Evolutionary conservation across 176 grass and related monocot genomes (phyloP).

Genomic region (Tuctoria greenei): DNA sequence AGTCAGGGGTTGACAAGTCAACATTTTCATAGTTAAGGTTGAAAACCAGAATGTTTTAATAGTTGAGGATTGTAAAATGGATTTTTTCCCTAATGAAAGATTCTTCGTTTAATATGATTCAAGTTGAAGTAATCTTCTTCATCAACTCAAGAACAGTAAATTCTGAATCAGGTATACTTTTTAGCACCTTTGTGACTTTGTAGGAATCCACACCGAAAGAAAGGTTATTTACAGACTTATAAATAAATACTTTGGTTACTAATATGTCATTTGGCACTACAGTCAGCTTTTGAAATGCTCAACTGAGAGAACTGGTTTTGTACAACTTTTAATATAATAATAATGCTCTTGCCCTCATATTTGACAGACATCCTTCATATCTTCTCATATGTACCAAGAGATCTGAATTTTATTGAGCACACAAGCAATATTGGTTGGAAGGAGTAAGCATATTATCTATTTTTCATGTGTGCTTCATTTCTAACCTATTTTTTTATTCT

Average conservation of each 20-base stretch:
- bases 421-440: slow-evolving; percentile 96
- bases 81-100: neutral
- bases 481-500: slow-evolving; percentile 28
- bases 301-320: neutral
- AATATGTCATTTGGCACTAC: neutral
- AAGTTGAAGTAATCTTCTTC: neutral
- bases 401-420: slow-evolving; percentile 93
- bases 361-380: slow-evolving; percentile 93
- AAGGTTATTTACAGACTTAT: neutral
- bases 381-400: slow-evolving; percentile 87
- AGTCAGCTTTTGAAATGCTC: slow-evolving; percentile 3
- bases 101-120: neutral
- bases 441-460: slow-evolving; percentile 60
- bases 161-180: neutral
- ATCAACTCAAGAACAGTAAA: slow-evolving; percentile 2
- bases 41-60: too few relatives aligned
- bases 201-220: neutral
- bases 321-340: neutral
- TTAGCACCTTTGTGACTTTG: neutral
- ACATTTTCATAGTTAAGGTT: too few relatives aligned
- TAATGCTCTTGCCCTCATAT: slow-evolving; percentile 22
- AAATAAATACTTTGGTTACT: neutral
- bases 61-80: neutral
- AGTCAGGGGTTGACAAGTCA: too few relatives aligned
- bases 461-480: slow-evolving; percentile 11